Conservation (phyloP, 495 filamentous ascomycete genomes). For the Sphaerosporella brunnea region DNA sequence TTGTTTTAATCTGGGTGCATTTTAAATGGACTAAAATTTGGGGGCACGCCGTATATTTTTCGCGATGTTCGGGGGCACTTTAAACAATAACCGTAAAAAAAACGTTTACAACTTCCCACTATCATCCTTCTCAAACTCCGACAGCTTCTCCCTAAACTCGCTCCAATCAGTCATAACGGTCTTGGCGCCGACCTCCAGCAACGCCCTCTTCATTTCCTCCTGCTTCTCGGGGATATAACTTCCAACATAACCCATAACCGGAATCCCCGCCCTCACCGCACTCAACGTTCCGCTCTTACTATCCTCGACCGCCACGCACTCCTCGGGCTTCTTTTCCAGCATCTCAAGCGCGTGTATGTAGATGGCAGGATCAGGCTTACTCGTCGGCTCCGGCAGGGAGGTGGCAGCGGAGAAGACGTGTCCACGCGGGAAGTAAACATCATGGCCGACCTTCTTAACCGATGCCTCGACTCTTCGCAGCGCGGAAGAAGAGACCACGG, state of each 20-base stretch:
- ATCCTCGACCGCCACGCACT: conserved; percentile 78
- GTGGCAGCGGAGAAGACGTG: conserved; percentile 73
- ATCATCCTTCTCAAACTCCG: conserved; percentile 39
- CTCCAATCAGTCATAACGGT: conserved; percentile 75
- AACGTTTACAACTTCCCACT: too few relatives aligned
- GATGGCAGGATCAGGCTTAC: conserved; percentile 86
- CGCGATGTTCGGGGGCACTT: too few relatives aligned
- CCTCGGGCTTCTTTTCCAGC: conserved; percentile 52
- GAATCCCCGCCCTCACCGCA: conserved; percentile 62
- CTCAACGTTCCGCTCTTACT: conserved; percentile 71
- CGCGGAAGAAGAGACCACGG: conserved; percentile 68
- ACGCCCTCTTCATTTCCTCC: conserved; percentile 49
- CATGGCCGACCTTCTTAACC: conserved; percentile 63
- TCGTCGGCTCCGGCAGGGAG: conserved; percentile 56
- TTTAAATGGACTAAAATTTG: too few relatives aligned
- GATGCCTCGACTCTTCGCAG: conserved; percentile 60
- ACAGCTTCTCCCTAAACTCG: conserved; percentile 55
- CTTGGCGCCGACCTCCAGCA: conserved; percentile 47
- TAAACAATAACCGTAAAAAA: too few relatives aligned
- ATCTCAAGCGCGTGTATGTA: conserved; percentile 65
- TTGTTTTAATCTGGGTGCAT: too few relatives aligned
- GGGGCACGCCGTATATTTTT: too few relatives aligned
- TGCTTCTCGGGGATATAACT: conserved; percentile 55
- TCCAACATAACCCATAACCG: conserved; percentile 72
- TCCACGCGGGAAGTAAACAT: conserved; percentile 57